phyloP scores from a whole-genome alignment of 768 basidiomycete genomes.

The Lentinus brumalis region DNA sequence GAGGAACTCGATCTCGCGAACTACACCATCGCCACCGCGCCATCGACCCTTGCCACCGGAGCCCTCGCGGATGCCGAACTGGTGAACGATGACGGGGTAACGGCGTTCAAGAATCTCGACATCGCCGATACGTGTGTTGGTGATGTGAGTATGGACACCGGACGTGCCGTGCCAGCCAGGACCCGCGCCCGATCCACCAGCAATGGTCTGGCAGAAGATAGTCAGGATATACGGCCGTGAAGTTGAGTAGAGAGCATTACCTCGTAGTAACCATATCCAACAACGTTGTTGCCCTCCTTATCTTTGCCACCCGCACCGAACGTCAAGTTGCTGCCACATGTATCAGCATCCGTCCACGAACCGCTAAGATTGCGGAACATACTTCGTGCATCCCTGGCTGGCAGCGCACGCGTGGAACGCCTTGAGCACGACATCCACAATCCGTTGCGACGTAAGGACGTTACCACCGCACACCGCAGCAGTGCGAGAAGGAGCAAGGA shows the following conservation, averaged over 20 bases:
- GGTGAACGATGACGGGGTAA: slow-evolving; percentile 88
- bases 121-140: slow-evolving; percentile 91
- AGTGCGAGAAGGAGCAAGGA: slow-evolving; percentile 80
- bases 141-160: slow-evolving; percentile 92
- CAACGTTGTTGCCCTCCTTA: slow-evolving; percentile 68
- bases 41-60: slow-evolving; percentile 74
- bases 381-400: slow-evolving; percentile 92
- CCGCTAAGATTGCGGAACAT: slow-evolving; percentile 6
- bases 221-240: not conserved
- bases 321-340: slow-evolving; percentile 68
- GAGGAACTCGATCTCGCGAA: slow-evolving; percentile 81
- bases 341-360: not conserved
- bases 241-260: slow-evolving; percentile 20
- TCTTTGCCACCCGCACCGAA: slow-evolving; percentile 90
- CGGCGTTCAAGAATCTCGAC: slow-evolving; percentile 92
- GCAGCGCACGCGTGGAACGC: slow-evolving; percentile 92
- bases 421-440: slow-evolving; percentile 91
- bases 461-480: slow-evolving; percentile 95
- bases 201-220: slow-evolving; percentile 67
- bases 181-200: slow-evolving; percentile 92
- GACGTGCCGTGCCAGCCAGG: slow-evolving; percentile 89
- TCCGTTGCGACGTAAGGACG: slow-evolving; percentile 88
- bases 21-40: slow-evolving; percentile 82
- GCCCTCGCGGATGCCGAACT: slow-evolving; percentile 72
- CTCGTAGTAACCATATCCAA: slow-evolving; percentile 88